Conservation (phyloP, 73 alveolate genomes). For the Tetrahymena malaccensis region DNA sequence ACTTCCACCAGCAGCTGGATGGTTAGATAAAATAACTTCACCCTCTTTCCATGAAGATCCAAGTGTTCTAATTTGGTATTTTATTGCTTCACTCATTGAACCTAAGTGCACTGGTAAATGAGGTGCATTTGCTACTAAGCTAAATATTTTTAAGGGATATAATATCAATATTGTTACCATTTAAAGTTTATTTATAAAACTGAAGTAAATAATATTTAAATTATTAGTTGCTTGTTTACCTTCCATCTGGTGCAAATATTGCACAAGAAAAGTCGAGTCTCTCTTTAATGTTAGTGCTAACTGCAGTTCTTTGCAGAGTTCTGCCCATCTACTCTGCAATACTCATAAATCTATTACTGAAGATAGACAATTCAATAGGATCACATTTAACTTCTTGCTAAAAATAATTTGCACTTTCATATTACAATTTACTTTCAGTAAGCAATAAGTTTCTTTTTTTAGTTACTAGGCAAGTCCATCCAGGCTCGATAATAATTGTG, state of each 20-base stretch:
- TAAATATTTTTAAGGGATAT: background rate
- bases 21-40: conserved; percentile 71
- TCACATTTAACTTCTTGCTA: background rate
- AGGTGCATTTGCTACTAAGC: conserved; percentile 87
- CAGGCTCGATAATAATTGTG: conserved; percentile 64
- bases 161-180: too few relatives aligned
- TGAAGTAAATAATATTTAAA: background rate
- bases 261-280: conserved; percentile 90
- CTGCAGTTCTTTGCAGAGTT: conserved; percentile 64
- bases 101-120: conserved; percentile 92
- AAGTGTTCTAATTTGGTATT: conserved; percentile 46
- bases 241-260: conserved; percentile 69
- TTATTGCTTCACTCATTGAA: conserved; percentile 85
- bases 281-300: conserved; percentile 75
- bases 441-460: conserved; percentile 30
- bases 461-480: conserved; percentile 37
- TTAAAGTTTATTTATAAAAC: too few relatives aligned
- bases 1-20: conserved; percentile 86
- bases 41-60: conserved; percentile 65
- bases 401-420: background rate
- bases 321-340: conserved; percentile 92
- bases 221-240: background rate
- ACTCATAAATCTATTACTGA: conserved; percentile 61
- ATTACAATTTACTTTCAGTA: background rate
- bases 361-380: conserved; percentile 1